Evolutionary conservation across 2,329 filamentous ascomycete species (phyloP), one percentile per base, ranked within the genome.

Genomic region (Epichloe festucae): DNA sequence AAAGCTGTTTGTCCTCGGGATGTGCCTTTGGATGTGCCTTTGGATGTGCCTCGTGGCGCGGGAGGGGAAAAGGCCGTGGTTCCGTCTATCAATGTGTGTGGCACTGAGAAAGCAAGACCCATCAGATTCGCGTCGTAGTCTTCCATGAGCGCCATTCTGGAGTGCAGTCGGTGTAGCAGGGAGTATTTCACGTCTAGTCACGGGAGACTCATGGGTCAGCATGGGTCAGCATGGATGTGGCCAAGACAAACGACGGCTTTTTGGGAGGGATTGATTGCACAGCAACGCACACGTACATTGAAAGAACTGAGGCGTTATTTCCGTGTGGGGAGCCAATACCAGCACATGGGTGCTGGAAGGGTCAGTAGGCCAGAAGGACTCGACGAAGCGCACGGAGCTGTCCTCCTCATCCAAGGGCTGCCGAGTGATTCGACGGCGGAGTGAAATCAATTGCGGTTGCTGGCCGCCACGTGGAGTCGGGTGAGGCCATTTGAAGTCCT

Each of bases 351-450:
- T 83, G 49, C 79, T 68, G 2, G 66, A 63, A 5, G 81, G 73
- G 53, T 81, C 73, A 3, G 73, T 69, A 2, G 93, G 90, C 75
- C 89, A 97, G 65, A 95, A 95, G 0, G 87, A 85, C 69, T 97
- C 90, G 5, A 95, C 70, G 53, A 91, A 87, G 23, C 84, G 81
- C 15, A 84, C 73, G 0, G 88, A 82, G 52, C 84, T 83, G 58
- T 90, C 84, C 56, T 86, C 81, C 43, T 85, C 75, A 5, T 74
- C 81, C 55, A 84, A 61, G 46, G 72, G 73, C 46, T 76, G 71
- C 39, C 73, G 73, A 11, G 79, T 72, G 43, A 96, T 83, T 34
- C 88, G 84, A 56, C 87, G 88, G 27, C 86, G 81, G 17, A 97
- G 69, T 0, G 81, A 84, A 15, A 96, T 68, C 63, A 75, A 73